These are phyloP conservation scores for Candida glucosophila DNA, from an alignment of 1,139 yeast species.

Conservation along the genomic window DNA sequence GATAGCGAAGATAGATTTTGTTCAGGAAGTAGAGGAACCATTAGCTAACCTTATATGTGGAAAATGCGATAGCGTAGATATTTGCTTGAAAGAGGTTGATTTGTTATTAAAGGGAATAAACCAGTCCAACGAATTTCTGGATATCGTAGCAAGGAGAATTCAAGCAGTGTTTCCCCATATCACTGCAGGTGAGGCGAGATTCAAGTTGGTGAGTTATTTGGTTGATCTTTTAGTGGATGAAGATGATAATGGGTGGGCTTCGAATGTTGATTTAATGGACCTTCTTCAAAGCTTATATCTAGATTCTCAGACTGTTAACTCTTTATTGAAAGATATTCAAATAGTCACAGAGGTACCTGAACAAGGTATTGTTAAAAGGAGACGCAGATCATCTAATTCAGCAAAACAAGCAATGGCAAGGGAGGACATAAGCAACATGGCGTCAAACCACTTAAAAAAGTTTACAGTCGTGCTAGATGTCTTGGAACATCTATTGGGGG, in stretches of 20 bases:
- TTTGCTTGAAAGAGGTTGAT: slow-evolving; percentile 51
- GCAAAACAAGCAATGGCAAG: slow-evolving; percentile 69
- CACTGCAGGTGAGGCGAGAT: slow-evolving; percentile 48
- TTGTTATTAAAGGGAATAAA: slow-evolving; percentile 48
- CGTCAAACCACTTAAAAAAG: slow-evolving; percentile 69
- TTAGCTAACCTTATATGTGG: slow-evolving; percentile 50
- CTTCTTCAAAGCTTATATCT: slow-evolving; percentile 42
- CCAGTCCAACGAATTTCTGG: slow-evolving; percentile 29
- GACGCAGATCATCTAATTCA: slow-evolving; percentile 75
- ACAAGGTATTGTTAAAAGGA: slow-evolving; percentile 50
- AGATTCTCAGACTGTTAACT: slow-evolving; percentile 37
- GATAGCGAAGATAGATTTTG: slow-evolving; percentile 34
- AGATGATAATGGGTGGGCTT: slow-evolving; percentile 8
- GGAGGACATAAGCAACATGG: slow-evolving; percentile 61
- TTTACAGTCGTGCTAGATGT: slow-evolving; percentile 75
- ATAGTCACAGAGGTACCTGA: slow-evolving; percentile 35
- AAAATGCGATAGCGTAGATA: slow-evolving; percentile 7
- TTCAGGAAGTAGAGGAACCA: slow-evolving; percentile 45
- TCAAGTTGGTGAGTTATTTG: slow-evolving; percentile 48
- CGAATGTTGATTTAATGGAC: slow-evolving; percentile 44
- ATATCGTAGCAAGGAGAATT: slow-evolving; percentile 51
- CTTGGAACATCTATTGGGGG: slow-evolving; percentile 43
- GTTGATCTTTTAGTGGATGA: slow-evolving; percentile 44
- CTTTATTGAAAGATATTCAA: slow-evolving; percentile 43
- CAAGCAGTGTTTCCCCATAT: slow-evolving; percentile 44